A percentile compares a stretch with the other conserved stretches of the same genome.
These are phyloP conservation scores for Fusarium armeniacum DNA, from an alignment of 2,329 filamentous ascomycete genomes.

Conservation along the genomic window DNA sequence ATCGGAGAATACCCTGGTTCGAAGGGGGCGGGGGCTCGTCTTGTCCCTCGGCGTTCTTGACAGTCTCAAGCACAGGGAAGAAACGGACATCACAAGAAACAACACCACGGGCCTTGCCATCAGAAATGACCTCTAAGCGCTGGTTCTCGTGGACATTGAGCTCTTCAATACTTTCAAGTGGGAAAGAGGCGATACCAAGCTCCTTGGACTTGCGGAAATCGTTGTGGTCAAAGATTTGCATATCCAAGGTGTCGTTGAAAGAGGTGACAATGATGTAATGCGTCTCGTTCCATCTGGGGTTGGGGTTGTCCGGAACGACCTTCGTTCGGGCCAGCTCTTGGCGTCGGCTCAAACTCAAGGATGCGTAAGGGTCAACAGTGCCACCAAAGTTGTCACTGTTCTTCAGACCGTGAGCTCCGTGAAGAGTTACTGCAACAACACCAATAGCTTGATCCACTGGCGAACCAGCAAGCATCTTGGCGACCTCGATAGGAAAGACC, in stretches of 20 bases:
- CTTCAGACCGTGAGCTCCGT: constrained; percentile 92
- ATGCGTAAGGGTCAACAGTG: constrained; percentile 90
- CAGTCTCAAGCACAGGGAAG: constrained; percentile 88
- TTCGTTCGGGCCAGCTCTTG: constrained; percentile 89
- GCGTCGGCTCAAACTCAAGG: constrained; percentile 86
- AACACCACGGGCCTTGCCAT: constrained; percentile 85
- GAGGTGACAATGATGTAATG: constrained; percentile 95
- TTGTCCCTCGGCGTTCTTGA: constrained; percentile 81
- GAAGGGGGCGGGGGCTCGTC: constrained; percentile 86
- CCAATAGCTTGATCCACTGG: constrained; percentile 96
- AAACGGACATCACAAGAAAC: constrained; percentile 88
- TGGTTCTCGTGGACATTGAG: constrained; percentile 85
- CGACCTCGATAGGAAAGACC: constrained; percentile 97
- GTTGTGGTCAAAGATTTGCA: constrained; percentile 92
- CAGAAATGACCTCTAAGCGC: constrained; percentile 84
- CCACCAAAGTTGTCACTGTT: constrained; percentile 95
- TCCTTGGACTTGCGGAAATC: constrained; percentile 98
- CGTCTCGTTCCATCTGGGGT: constrained; percentile 96
- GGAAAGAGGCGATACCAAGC: constrained; percentile 87
- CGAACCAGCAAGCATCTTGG: constrained; percentile 96
- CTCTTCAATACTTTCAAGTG: constrained; percentile 84
- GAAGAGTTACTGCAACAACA: constrained; percentile 90
- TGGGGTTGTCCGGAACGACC: constrained; percentile 84
- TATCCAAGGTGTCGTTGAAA: constrained; percentile 86
- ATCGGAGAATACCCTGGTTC: constrained; percentile 93